Conservation (phyloP, 495 filamentous ascomycete species). For the Pyrenula aspistea region DNA sequence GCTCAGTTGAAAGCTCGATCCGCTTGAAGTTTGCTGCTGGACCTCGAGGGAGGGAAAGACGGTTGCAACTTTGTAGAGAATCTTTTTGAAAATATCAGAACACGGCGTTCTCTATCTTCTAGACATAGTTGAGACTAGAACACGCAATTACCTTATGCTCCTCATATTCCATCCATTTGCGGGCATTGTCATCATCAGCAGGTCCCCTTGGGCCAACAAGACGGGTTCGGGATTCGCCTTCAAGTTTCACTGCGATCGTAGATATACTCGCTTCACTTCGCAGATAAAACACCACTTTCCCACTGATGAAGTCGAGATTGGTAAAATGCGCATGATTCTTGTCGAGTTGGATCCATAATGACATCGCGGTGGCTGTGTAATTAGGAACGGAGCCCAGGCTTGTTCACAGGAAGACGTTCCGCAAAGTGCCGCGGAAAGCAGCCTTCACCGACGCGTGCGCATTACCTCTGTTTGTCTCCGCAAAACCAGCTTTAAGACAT, state of each 20-base stretch:
- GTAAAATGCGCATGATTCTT: conserved; percentile 67
- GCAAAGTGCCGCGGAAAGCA: background rate
- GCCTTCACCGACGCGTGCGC: background rate
- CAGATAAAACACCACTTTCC: conserved; percentile 54
- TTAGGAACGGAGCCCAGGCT: background rate
- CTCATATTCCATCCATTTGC: conserved; percentile 52
- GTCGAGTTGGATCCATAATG: conserved; percentile 66
- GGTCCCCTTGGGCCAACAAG: conserved; percentile 35
- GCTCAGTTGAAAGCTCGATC: conserved; percentile 49
- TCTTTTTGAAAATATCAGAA: conserved; percentile 22
- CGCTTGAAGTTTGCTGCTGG: conserved; percentile 27
- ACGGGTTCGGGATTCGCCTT: conserved; percentile 72
- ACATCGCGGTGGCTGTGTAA: conserved; percentile 47
- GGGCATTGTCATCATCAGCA: conserved; percentile 45
- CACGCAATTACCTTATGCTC: conserved; percentile 58
- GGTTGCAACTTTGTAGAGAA: conserved; percentile 52
- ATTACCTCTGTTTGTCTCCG: background rate
- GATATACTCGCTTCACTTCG: conserved; percentile 54
- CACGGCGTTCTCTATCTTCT: background rate
- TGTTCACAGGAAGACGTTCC: background rate
- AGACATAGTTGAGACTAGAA: background rate
- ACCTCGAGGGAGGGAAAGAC: conserved; percentile 51
- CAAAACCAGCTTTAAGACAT: background rate
- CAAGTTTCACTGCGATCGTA: conserved; percentile 81
- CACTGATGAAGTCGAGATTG: conserved; percentile 73